These are phyloP conservation scores for Boletus vinaceobasis DNA, from an alignment of 768 basidiomycete genomes.

Conservation along the genomic window DNA sequence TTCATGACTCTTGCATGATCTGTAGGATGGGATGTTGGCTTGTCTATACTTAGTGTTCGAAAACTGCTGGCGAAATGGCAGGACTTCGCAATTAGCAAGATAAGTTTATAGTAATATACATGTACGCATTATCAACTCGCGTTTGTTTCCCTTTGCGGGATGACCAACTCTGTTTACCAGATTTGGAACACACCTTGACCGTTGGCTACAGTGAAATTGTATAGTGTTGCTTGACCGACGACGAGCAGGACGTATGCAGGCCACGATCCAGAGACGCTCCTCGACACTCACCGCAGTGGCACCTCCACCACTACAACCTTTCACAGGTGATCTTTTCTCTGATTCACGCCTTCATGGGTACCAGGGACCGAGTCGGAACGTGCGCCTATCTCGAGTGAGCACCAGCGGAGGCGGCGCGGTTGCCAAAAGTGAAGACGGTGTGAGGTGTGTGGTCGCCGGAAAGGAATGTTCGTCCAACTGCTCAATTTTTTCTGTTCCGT, in stretches of 20 bases:
- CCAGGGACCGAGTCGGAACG: constrained; percentile 46
- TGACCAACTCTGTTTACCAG: too few species aligned
- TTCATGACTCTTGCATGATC: background rate
- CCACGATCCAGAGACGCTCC: constrained; percentile 23
- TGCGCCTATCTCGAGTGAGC: constrained; percentile 58
- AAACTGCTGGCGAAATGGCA: too few species aligned
- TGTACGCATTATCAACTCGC: too few species aligned
- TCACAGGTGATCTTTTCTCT: constrained; percentile 33
- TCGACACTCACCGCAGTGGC: constrained; percentile 21
- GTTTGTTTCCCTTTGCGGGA: background rate
- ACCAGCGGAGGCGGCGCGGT: constrained; percentile 63
- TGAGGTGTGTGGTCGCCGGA: constrained; percentile 70
- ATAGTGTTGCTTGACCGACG: background rate
- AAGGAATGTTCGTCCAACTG: constrained; percentile 57
- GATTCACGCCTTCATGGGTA: constrained; percentile 45
- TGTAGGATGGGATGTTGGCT: background rate
- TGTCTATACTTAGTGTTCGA: background rate
- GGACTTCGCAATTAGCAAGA: too few species aligned
- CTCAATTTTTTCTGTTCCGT: background rate
- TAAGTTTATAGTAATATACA: too few species aligned
- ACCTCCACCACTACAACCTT: constrained; percentile 1
- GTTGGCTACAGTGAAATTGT: too few species aligned
- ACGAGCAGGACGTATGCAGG: constrained; percentile 20
- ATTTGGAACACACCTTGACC: too few species aligned
- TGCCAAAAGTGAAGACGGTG: constrained; percentile 63